Conservation (phyloP, 805 yeast genomes). For the Saturnispora dispora region DNA sequence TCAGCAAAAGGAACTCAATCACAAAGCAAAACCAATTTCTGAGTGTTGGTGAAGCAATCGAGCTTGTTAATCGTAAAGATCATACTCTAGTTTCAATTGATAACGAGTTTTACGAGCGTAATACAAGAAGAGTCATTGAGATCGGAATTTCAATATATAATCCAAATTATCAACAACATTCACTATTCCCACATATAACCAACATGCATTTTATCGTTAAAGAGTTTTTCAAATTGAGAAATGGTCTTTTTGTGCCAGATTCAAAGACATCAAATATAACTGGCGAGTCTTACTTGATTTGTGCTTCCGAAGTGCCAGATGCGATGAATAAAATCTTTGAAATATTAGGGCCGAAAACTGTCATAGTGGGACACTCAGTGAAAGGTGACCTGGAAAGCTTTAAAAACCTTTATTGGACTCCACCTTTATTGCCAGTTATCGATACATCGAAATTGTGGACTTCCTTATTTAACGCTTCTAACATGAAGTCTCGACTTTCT, state of each 20-base stretch:
- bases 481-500: slow-evolving; percentile 16
- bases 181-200: slow-evolving; percentile 26
- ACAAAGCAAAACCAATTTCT: slow-evolving; percentile 5
- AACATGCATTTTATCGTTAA: slow-evolving; percentile 22
- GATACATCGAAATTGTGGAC: slow-evolving; percentile 25
- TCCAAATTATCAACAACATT: slow-evolving; percentile 22
- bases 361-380: slow-evolving; percentile 26
- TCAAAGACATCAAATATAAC: slow-evolving; percentile 21
- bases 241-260: slow-evolving; percentile 23
- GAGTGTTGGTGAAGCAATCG: slow-evolving; percentile 20
- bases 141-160: slow-evolving; percentile 25
- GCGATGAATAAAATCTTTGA: slow-evolving; percentile 13
- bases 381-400: slow-evolving; percentile 21
- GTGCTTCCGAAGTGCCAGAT: slow-evolving; percentile 11
- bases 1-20: background rate
- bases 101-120: slow-evolving; percentile 20
- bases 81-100: slow-evolving; percentile 22
- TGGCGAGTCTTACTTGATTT: slow-evolving; percentile 21
- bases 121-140: slow-evolving; percentile 18
- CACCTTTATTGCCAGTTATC: slow-evolving; percentile 17
- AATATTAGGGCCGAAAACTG: slow-evolving; percentile 13
- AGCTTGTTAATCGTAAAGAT: slow-evolving; percentile 15
- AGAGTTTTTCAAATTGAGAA: slow-evolving; percentile 16
- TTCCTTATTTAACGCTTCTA: slow-evolving; percentile 12
- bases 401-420: slow-evolving; percentile 12